Percentiles rank a stretch among this genome's conserved stretches.
Conservation (phyloP, 1,139 yeast genomes). For the Chernovozyma aurita region DNA sequence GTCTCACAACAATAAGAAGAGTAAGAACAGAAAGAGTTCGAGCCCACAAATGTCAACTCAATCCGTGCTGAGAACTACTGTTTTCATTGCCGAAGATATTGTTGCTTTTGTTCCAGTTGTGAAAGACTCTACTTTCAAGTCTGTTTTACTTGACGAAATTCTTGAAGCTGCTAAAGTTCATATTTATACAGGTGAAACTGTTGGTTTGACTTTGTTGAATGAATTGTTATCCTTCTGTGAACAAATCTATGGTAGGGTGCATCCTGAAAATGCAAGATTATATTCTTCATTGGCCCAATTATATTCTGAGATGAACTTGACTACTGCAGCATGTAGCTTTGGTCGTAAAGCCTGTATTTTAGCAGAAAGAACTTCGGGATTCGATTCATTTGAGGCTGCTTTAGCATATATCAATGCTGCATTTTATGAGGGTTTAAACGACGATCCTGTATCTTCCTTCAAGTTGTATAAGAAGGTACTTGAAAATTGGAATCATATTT, state of each 20-base stretch:
- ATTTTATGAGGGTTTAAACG: conserved; percentile 59
- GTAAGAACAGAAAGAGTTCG: conserved; percentile 35
- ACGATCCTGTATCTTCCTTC: conserved; percentile 58
- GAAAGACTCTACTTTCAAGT: conserved; percentile 64
- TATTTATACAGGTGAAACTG: conserved; percentile 37
- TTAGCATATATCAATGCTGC: conserved; percentile 75
- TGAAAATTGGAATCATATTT: conserved; percentile 49
- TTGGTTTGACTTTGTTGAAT: conserved; percentile 53
- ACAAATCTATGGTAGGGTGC: conserved; percentile 79
- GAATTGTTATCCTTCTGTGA: conserved; percentile 75
- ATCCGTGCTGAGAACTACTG: conserved; percentile 22
- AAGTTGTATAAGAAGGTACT: conserved; percentile 60
- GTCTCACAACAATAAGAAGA: conserved; percentile 20
- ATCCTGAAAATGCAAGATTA: conserved; percentile 72
- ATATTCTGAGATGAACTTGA: conserved; percentile 58
- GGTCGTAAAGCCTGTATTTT: conserved; percentile 70
- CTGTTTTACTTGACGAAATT: conserved; percentile 71
- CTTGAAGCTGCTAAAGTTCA: conserved; percentile 65
- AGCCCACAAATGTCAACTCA: conserved; percentile 21
- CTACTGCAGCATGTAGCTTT: conserved; percentile 58
- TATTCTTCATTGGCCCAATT: conserved; percentile 63
- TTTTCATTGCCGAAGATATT: conserved; percentile 61
- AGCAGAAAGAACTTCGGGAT: conserved; percentile 75
- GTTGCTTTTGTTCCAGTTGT: conserved; percentile 66
- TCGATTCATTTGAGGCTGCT: conserved; percentile 74